Percentiles rank a stretch among this genome's conserved stretches.
phyloP scores from a whole-genome alignment of 2,329 filamentous ascomycete species.

The Cordyceps farinosa region DNA sequence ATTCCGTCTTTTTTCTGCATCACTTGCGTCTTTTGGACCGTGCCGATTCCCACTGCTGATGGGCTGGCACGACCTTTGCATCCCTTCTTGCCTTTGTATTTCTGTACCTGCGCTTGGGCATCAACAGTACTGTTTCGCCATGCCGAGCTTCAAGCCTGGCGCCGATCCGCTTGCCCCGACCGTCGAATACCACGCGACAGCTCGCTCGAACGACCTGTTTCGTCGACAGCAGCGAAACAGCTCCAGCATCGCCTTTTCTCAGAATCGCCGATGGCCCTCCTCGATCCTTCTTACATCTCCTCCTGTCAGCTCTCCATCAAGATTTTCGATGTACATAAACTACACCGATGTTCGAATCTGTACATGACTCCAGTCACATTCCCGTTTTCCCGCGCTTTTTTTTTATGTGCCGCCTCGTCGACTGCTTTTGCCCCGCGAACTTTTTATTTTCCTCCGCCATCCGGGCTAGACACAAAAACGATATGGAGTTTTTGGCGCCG shows the following conservation, averaged over 20 bases:
- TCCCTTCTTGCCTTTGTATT: not conserved
- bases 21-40: not conserved
- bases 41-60: not conserved
- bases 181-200: not conserved
- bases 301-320: not conserved
- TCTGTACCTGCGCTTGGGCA: not conserved
- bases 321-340: not conserved
- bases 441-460: not conserved
- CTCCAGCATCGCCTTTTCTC: not conserved
- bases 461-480: conserved; percentile 1
- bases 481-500: conserved; percentile 6
- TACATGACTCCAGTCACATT: conserved; percentile 1
- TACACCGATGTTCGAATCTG: not conserved
- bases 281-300: not conserved
- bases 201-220: not conserved
- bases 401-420: not conserved
- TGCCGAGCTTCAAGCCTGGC: not conserved
- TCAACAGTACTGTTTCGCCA: not conserved
- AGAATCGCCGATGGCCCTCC: not conserved
- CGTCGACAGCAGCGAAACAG: not conserved
- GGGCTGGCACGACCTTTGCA: conserved; percentile 1
- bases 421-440: not conserved
- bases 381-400: not conserved
- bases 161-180: not conserved
- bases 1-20: not conserved